phyloP scores from a whole-genome alignment of 495 filamentous ascomycete species.

The Penicillium diatomitis region DNA sequence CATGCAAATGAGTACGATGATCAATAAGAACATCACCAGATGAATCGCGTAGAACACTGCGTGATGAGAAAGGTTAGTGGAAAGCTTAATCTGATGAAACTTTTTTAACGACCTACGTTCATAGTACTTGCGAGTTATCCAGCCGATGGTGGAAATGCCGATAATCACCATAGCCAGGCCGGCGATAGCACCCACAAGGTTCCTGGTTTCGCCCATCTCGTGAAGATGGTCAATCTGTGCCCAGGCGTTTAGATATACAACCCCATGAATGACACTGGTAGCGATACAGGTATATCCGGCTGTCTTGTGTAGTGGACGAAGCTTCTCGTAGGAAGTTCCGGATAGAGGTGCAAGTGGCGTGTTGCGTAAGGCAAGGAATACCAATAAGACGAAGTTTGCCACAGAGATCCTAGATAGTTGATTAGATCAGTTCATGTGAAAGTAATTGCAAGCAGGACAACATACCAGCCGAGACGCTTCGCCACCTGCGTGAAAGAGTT shows the following conservation, averaged over 20 bases:
- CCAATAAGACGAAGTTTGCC: slow-evolving; percentile 43
- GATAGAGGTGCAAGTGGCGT: slow-evolving; percentile 49
- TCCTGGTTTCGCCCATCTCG: slow-evolving; percentile 19
- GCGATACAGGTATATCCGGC: slow-evolving; percentile 46
- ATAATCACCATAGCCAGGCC: slow-evolving; percentile 41
- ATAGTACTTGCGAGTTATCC: slow-evolving; percentile 35
- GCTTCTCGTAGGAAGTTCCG: slow-evolving; percentile 50
- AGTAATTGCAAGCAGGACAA: not conserved
- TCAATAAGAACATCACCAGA: slow-evolving; percentile 40
- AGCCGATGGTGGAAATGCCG: slow-evolving; percentile 16
- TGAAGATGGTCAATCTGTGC: slow-evolving; percentile 14
- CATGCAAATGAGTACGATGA: slow-evolving; percentile 40
- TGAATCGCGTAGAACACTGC: slow-evolving; percentile 47
- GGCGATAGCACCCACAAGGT: slow-evolving; percentile 37
- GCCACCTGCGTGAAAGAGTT: not conserved
- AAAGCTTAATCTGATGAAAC: not conserved
- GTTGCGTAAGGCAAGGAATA: slow-evolving; percentile 53
- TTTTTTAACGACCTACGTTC: slow-evolving; percentile 21
- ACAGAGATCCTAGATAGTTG: slow-evolving; percentile 38
- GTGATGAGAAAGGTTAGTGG: not conserved
- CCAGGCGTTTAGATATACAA: slow-evolving; percentile 32
- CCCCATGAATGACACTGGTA: slow-evolving; percentile 33
- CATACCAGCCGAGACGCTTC: slow-evolving; percentile 11
- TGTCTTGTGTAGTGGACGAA: slow-evolving; percentile 51
- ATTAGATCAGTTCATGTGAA: not conserved